Conservation (phyloP, 805 yeast genomes). For the Candida golubevii region DNA sequence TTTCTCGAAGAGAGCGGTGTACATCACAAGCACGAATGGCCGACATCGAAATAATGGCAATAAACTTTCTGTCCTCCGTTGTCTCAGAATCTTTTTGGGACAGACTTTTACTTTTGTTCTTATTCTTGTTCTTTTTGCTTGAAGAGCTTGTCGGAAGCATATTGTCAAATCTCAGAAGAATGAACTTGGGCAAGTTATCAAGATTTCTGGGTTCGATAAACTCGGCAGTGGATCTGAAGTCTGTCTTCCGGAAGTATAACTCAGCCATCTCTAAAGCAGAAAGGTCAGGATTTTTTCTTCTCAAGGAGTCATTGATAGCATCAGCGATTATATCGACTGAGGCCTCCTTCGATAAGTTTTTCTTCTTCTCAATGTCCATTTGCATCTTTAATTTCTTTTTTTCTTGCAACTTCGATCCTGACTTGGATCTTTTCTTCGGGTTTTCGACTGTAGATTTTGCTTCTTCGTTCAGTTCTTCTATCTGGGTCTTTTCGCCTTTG, state of each 20-base stretch:
- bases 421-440: slow-evolving; percentile 22
- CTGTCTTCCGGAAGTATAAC: slow-evolving; percentile 49
- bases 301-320: slow-evolving; percentile 56
- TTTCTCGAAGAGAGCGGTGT: slow-evolving; percentile 52
- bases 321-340: slow-evolving; percentile 64
- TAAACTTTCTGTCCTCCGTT: slow-evolving; percentile 36
- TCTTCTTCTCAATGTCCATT: slow-evolving; percentile 56
- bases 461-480: slow-evolving; percentile 8
- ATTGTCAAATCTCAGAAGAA: slow-evolving; percentile 46
- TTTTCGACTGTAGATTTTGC: slow-evolving; percentile 8
- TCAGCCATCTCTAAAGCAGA: slow-evolving; percentile 75
- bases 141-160: slow-evolving; percentile 35
- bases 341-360: slow-evolving; percentile 44
- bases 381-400: slow-evolving; percentile 68
- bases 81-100: slow-evolving; percentile 15
- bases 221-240: slow-evolving; percentile 59
- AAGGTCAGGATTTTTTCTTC: slow-evolving; percentile 57
- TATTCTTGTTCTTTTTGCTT: slow-evolving; percentile 25
- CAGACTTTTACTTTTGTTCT: slow-evolving; percentile 23
- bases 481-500: background rate
- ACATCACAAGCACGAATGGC: slow-evolving; percentile 87
- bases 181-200: slow-evolving; percentile 52
- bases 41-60: slow-evolving; percentile 62
- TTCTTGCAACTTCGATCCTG: slow-evolving; percentile 45
- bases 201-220: slow-evolving; percentile 49